These are phyloP conservation scores for Silene coronaria DNA, from an alignment of 179 eudicot genomes.

Conservation along the genomic window DNA sequence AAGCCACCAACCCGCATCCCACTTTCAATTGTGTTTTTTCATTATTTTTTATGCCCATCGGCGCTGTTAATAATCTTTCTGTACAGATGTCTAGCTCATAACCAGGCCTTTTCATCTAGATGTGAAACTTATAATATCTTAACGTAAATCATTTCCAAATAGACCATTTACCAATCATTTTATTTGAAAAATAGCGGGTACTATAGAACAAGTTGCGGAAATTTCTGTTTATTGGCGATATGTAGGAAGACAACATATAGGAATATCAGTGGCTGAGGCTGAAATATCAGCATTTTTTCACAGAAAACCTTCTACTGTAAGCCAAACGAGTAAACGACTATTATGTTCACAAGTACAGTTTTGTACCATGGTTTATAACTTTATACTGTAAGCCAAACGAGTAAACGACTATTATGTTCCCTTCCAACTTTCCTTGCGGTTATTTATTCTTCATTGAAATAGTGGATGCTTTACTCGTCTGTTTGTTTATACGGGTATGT, in stretches of 20 bases:
- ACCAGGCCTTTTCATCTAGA: not conserved
- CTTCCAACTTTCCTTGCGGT: no score
- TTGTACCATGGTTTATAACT: no score
- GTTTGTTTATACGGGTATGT: not conserved
- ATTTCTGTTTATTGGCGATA: no score
- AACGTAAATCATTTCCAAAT: not conserved
- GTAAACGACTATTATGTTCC: no score
- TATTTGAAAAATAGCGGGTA: not conserved
- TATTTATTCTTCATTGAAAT: no score
- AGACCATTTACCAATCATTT: not conserved
- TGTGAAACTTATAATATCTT: not conserved
- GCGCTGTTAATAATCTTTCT: not conserved
- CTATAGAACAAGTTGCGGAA: not conserved
- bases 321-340: no score
- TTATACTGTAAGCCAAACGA: no score
- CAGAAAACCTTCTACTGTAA: no score
- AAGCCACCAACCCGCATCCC: not conserved
- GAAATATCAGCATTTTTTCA: not conserved
- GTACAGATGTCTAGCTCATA: not conserved
- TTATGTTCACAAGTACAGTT: no score
- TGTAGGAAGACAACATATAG: not conserved
- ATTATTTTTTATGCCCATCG: not conserved
- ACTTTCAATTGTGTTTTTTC: not conserved
- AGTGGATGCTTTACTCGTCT: no score
- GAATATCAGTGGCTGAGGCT: not conserved